Conservation (phyloP, 768 basidiomycete genomes). For the Suillus alpinus region DNA sequence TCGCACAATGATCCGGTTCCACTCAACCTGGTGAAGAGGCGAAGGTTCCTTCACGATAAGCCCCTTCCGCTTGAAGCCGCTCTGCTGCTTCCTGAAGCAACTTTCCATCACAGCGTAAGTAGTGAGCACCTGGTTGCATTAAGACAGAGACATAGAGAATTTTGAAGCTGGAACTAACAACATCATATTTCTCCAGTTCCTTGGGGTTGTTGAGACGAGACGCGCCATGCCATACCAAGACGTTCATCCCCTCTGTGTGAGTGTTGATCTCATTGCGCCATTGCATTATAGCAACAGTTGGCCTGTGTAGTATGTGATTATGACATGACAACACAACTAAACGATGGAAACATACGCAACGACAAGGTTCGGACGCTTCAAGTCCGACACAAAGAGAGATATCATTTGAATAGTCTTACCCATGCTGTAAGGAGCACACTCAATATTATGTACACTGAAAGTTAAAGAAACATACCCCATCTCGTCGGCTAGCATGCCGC, state of each 20-base stretch:
- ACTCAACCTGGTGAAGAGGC: slow-evolving; percentile 77
- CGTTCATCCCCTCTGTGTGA: slow-evolving; percentile 81
- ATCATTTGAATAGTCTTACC: slow-evolving; percentile 98
- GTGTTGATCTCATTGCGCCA: slow-evolving; percentile 93
- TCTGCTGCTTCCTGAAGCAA: slow-evolving; percentile 88
- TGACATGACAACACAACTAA: neutral
- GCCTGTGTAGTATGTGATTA: slow-evolving; percentile 28
- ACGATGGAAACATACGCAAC: slow-evolving; percentile 65
- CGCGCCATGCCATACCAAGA: slow-evolving; percentile 90
- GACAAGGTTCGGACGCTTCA: slow-evolving; percentile 81
- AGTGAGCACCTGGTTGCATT: slow-evolving; percentile 62
- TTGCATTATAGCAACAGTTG: slow-evolving; percentile 60
- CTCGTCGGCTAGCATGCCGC: slow-evolving; percentile 92
- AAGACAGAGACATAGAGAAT: slow-evolving; percentile 2
- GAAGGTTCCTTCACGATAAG: slow-evolving; percentile 83
- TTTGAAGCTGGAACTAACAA: slow-evolving; percentile 48
- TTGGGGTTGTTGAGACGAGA: slow-evolving; percentile 63
- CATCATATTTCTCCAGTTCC: slow-evolving; percentile 81
- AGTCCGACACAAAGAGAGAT: slow-evolving; percentile 77
- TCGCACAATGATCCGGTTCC: slow-evolving; percentile 78
- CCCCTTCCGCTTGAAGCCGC: slow-evolving; percentile 88
- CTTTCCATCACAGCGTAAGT: slow-evolving; percentile 90
- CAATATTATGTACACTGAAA: slow-evolving; percentile 12
- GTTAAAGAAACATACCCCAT: slow-evolving; percentile 66
- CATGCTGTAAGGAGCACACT: slow-evolving; percentile 50